Conservation (phyloP, 2,329 filamentous ascomycete genomes). For the Amylocarpus encephaloides region DNA sequence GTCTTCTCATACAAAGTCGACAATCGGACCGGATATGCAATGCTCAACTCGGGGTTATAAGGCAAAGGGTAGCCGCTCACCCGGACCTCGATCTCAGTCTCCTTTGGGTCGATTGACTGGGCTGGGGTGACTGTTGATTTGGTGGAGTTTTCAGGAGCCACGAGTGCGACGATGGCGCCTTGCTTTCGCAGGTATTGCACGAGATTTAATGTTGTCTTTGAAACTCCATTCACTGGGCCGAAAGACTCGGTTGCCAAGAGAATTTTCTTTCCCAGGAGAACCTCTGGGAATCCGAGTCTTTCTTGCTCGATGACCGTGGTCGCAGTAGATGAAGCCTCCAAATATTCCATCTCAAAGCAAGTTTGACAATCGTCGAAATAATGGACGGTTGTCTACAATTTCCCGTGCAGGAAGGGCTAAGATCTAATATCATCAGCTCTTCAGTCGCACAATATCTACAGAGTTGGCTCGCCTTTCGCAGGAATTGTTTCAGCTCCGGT, state of each 20-base stretch:
- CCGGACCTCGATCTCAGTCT: conserved; percentile 45
- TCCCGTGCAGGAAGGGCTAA: no score
- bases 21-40: conserved; percentile 63
- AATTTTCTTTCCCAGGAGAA: conserved; percentile 54
- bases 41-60: conserved; percentile 64
- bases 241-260: conserved; percentile 66
- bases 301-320: not conserved
- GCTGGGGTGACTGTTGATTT: conserved; percentile 14
- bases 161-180: conserved; percentile 58
- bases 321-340: conserved; percentile 17
- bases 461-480: no score
- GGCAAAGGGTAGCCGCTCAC: conserved; percentile 60
- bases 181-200: conserved; percentile 60
- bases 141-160: conserved; percentile 55
- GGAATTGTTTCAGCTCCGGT: no score
- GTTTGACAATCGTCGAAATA: no score
- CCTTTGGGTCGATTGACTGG: conserved; percentile 20
- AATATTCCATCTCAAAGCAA: not conserved
- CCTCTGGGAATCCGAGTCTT: conserved; percentile 33
- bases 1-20: conserved; percentile 54
- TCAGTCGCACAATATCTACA: no score
- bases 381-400: no score
- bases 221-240: conserved; percentile 68
- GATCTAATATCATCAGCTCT: no score
- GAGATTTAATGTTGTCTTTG: conserved; percentile 62